phyloP scores from a whole-genome alignment of 805 yeast genomes.

The Zygotorulaspora florentina region DNA sequence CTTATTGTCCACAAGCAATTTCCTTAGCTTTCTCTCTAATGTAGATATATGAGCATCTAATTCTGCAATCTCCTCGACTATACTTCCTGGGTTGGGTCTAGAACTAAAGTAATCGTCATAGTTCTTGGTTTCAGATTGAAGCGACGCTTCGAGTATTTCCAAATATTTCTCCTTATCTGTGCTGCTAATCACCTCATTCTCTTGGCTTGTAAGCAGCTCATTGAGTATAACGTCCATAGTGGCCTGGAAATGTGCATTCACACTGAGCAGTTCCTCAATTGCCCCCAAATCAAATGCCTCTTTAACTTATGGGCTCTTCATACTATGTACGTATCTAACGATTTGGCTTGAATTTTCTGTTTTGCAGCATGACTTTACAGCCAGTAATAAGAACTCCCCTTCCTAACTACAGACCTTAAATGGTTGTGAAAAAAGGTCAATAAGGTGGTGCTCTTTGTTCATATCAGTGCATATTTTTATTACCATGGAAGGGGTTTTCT shows the following conservation, averaged over 20 bases:
- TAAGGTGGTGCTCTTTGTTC: not conserved
- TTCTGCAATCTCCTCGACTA: constrained; percentile 70
- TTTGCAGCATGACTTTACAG: constrained; percentile 4
- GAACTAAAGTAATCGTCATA: constrained; percentile 42
- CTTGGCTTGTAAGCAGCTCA: constrained; percentile 28
- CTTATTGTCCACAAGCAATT: constrained; percentile 36
- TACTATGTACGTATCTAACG: not conserved
- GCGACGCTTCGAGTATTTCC: constrained; percentile 36
- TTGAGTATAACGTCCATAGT: constrained; percentile 35
- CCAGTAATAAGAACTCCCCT: constrained; percentile 2
- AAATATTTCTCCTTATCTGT: constrained; percentile 33
- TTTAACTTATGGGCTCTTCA: not conserved
- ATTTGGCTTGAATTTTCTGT: not conserved
- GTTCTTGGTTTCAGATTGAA: constrained; percentile 48
- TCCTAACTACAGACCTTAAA: not conserved
- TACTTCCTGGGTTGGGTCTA: constrained; percentile 34
- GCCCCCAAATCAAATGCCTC: not conserved
- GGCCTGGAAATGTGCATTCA: too few species aligned
- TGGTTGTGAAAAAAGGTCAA: not conserved
- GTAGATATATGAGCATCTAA: constrained; percentile 52
- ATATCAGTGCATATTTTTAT: too few species aligned
- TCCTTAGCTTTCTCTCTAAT: constrained; percentile 44
- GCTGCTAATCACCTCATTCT: constrained; percentile 26
- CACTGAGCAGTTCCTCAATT: too few species aligned
- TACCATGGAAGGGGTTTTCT: constrained; percentile 86